phyloP scores from a whole-genome alignment of 306 rosid genomes.

The Dalbergia cochinchinensis region DNA sequence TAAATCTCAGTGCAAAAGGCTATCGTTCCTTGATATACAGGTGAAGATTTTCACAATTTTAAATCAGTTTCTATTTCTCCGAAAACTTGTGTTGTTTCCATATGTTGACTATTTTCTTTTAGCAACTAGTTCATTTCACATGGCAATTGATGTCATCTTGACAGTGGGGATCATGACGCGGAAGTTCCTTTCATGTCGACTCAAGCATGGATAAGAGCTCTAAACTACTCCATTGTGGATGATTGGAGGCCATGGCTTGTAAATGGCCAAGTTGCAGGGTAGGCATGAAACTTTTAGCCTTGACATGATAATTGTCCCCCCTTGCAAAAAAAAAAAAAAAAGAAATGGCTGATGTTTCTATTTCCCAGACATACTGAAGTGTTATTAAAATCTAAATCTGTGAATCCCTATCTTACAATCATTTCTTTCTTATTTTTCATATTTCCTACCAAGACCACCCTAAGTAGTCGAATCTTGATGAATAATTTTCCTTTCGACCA shows the following conservation, averaged over 20 bases:
- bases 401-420: neutral
- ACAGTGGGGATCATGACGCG: constrained; percentile 67
- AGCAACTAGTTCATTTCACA: neutral
- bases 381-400: too few species aligned
- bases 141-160: constrained; percentile 11
- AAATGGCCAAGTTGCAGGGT: constrained; percentile 61
- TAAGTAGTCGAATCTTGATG: neutral
- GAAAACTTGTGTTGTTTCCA: neutral
- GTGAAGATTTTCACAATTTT: constrained; percentile 34
- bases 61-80: neutral
- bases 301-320: too few species aligned
- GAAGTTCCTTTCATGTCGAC: constrained; percentile 53
- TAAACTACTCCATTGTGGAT: constrained; percentile 53
- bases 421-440: neutral
- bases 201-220: constrained; percentile 61
- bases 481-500: neutral
- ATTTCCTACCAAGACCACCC: neutral
- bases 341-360: too few species aligned
- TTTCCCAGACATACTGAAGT: too few species aligned
- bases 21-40: constrained; percentile 63
- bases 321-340: too few species aligned
- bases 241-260: constrained; percentile 62
- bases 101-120: neutral
- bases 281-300: constrained; percentile 17
- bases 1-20: constrained; percentile 48